Evolutionary conservation across 345 rosid species (phyloP), one percentile per base, ranked within the genome.

Genomic region (Hypericum perforatum): DNA sequence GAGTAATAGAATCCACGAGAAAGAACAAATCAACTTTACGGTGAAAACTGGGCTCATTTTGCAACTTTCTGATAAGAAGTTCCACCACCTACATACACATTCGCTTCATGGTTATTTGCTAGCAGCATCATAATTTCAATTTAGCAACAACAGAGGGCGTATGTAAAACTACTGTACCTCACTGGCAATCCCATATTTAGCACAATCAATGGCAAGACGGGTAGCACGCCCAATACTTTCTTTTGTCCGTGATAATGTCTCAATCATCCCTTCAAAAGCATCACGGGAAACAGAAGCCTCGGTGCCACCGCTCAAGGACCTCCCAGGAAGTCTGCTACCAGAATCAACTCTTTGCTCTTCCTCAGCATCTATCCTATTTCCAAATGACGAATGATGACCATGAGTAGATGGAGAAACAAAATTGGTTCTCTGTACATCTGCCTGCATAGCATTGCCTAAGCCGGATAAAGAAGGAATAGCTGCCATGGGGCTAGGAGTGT

Each of bases 241-340:
- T 71, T 83, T 88, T 32, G 95, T 88, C 78, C 98, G 81, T 9
- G 95, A 88, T 52, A 92, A 78, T 55, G 97, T 92, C 87, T 85
- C 98, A 64, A 88, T 74, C 98, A 92, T 92, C 61, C 97, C 98
- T 76, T 92, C 98, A 73, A 92, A 85, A 59, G 96, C 81, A 76
- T 92, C 98, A 52, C 95, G 85, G 50, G 96, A 80, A 66, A 88
- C 94, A 56, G 90, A 94, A 56, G 95, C 96, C 70, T 92, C 98
- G 54, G 89, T 88, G 53, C 69, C 84, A 62, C 89, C 85, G 76
- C 92, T 84, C 54, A 94, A 69, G 45, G 99, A 85, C 59, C 82
- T 83, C 56, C 82, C 87, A 60, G 71, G 71, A 59, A 65, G 74
- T 66, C 69, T 70, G 49, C 61, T 71, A 53, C 76, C 86, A 12